Percentiles rank a stretch among this genome's conserved stretches.
phyloP scores from a whole-genome alignment of 2,329 filamentous ascomycete genomes.

The Diatrype stigma region DNA sequence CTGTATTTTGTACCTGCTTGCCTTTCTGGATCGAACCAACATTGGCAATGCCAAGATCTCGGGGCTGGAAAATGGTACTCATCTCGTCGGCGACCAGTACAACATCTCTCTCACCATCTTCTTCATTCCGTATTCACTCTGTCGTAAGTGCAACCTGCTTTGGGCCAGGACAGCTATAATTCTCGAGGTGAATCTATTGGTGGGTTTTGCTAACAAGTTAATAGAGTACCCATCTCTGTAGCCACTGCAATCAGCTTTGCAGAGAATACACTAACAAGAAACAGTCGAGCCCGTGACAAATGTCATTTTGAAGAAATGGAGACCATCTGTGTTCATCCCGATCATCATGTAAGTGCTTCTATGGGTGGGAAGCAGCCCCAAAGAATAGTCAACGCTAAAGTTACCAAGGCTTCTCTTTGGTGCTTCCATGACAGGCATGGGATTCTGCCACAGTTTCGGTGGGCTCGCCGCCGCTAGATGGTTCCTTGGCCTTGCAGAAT shows the following conservation, averaged over 20 bases:
- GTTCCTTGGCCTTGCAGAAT: conserved; percentile 69
- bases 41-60: conserved; percentile 66
- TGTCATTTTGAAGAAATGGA: conserved; percentile 69
- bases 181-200: no score
- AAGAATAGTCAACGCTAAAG: conserved; percentile 16
- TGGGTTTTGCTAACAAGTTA: no score
- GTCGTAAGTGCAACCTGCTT: background rate
- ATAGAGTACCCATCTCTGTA: no score
- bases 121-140: conserved; percentile 79
- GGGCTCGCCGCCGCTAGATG: conserved; percentile 63
- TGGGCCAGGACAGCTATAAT: no score
- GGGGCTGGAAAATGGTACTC: conserved; percentile 49
- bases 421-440: conserved; percentile 64
- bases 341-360: conserved; percentile 65
- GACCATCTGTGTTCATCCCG: conserved; percentile 76
- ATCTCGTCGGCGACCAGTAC: conserved; percentile 61
- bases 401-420: conserved; percentile 57
- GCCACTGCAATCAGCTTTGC: no score
- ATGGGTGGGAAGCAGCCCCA: conserved; percentile 1
- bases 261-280: background rate
- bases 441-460: conserved; percentile 58
- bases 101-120: conserved; percentile 76
- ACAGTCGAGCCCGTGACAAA: conserved; percentile 69
- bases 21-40: conserved; percentile 73
- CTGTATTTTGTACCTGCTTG: conserved; percentile 68